Conservation (phyloP, 495 filamentous ascomycete species). For the Usnea hakonensis region DNA sequence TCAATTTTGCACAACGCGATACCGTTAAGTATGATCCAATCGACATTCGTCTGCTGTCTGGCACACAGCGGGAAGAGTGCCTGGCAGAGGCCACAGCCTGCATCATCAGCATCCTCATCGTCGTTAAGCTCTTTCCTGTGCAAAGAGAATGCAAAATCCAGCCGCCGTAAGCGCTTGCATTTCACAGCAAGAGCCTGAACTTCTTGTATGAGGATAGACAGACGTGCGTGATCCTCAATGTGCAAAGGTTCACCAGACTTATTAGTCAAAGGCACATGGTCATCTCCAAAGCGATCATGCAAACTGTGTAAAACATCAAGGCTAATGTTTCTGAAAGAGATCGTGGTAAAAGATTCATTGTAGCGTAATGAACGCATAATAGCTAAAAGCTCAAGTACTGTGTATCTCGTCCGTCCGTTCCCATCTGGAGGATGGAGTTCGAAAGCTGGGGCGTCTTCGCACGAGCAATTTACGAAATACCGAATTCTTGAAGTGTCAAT, state of each 20-base stretch:
- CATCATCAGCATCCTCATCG: constrained; percentile 49
- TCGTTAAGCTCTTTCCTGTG: constrained; percentile 35
- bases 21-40: constrained; percentile 73
- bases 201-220: constrained; percentile 64
- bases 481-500: constrained; percentile 62
- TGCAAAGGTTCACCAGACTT: constrained; percentile 49
- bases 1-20: constrained; percentile 79
- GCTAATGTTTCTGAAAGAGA: constrained; percentile 73
- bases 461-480: constrained; percentile 70
- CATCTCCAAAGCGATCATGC: constrained; percentile 52
- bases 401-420: constrained; percentile 51
- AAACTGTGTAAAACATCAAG: constrained; percentile 60
- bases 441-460: constrained; percentile 77
- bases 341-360: constrained; percentile 79
- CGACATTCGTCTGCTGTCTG: constrained; percentile 64
- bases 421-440: constrained; percentile 63
- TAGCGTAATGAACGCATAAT: constrained; percentile 82
- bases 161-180: constrained; percentile 35
- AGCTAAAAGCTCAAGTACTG: constrained; percentile 67
- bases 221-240: constrained; percentile 49
- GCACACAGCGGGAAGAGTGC: constrained; percentile 71
- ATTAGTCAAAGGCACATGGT: constrained; percentile 54
- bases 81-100: constrained; percentile 70
- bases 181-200: constrained; percentile 55
- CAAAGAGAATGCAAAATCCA: constrained; percentile 48